Conservation (phyloP, 2,329 filamentous ascomycete species). For the Fusarium sp. region DNA sequence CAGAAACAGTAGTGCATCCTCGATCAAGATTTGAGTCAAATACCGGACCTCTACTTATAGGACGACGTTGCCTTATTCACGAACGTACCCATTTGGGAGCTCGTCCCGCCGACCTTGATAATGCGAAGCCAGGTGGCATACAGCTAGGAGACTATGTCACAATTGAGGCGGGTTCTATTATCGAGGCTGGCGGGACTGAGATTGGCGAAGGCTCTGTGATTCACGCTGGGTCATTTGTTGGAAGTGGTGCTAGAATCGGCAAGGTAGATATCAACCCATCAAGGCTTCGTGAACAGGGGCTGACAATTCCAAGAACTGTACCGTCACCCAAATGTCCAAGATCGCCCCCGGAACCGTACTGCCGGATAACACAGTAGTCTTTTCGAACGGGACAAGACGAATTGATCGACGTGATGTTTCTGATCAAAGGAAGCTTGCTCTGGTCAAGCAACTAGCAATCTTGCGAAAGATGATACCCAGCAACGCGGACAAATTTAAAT, state of each 20-base stretch:
- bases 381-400: conserved; percentile 69
- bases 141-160: conserved; percentile 70
- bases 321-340: conserved; percentile 72
- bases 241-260: conserved; percentile 70
- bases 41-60: conserved; percentile 81
- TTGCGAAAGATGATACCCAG: conserved; percentile 74
- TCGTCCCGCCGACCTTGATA: conserved; percentile 42
- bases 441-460: conserved; percentile 76
- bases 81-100: conserved; percentile 73
- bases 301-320: conserved; percentile 68
- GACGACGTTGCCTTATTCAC: conserved; percentile 83
- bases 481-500: conserved; percentile 64
- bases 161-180: conserved; percentile 67
- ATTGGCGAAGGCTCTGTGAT: conserved; percentile 70
- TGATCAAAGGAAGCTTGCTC: conserved; percentile 70
- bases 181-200: conserved; percentile 72
- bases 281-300: background rate
- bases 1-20: conserved; percentile 87
- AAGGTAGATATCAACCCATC: conserved; percentile 59
- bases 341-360: conserved; percentile 68
- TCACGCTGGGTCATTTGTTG: conserved; percentile 69
- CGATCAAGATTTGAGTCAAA: conserved; percentile 82
- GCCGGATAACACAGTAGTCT: conserved; percentile 76
- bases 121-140: conserved; percentile 58
- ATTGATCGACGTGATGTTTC: conserved; percentile 69